These are phyloP conservation scores for Pythium pyrilobum DNA, from an alignment of 352 stramenopile species.

Conservation along the genomic window DNA sequence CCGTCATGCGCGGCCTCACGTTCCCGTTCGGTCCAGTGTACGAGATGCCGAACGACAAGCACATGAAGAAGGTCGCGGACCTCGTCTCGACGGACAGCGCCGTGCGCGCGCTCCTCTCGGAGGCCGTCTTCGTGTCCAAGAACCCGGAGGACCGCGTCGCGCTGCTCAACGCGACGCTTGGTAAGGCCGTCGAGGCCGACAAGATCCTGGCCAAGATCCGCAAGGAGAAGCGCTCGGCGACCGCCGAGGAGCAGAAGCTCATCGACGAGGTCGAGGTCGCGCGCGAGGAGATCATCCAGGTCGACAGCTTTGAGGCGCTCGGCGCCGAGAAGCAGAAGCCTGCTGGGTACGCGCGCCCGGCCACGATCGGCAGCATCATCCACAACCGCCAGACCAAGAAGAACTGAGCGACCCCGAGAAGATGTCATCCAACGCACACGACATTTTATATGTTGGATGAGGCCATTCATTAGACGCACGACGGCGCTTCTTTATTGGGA, in stretches of 20 bases:
- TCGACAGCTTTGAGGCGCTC: slow-evolving; percentile 90
- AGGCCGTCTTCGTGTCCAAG: slow-evolving; percentile 73
- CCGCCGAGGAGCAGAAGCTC: slow-evolving; percentile 89
- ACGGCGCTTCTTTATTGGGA: slow-evolving; percentile 16
- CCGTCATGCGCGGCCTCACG: slow-evolving; percentile 92
- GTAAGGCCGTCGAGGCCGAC: slow-evolving; percentile 91
- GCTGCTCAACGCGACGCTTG: slow-evolving; percentile 67
- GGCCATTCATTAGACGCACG: background rate
- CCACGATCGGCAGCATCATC: slow-evolving; percentile 55
- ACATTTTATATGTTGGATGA: no score
- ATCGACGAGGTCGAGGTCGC: slow-evolving; percentile 95
- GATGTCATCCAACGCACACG: background rate
- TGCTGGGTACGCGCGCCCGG: slow-evolving; percentile 89
- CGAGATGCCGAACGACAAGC: slow-evolving; percentile 85
- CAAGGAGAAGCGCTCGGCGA: slow-evolving; percentile 94
- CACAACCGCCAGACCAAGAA: slow-evolving; percentile 20
- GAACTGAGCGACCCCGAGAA: slow-evolving; percentile 10
- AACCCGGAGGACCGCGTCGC: slow-evolving; percentile 61
- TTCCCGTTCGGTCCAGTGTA: slow-evolving; percentile 96
- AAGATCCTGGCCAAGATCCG: slow-evolving; percentile 88
- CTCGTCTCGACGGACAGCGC: slow-evolving; percentile 68
- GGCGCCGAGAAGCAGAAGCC: slow-evolving; percentile 75
- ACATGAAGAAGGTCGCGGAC: slow-evolving; percentile 65
- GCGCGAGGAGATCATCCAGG: slow-evolving; percentile 96
- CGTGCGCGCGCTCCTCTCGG: slow-evolving; percentile 62